These are phyloP conservation scores for Eucalyptus regnans DNA, from an alignment of 345 rosid species.

Conservation along the genomic window DNA sequence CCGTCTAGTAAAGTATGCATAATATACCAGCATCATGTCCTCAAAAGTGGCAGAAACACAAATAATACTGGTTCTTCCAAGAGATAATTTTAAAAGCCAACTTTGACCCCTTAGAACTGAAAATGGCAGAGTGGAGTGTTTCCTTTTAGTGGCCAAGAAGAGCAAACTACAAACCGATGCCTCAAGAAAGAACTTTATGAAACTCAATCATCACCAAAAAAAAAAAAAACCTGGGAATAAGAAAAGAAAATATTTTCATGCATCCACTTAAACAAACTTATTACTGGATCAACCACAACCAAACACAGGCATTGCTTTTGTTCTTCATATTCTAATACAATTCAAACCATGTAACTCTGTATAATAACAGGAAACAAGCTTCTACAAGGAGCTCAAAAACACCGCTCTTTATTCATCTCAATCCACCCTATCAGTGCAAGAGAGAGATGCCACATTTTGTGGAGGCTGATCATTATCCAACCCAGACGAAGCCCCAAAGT, in stretches of 20 bases:
- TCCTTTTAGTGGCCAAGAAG: neutral
- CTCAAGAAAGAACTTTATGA: neutral
- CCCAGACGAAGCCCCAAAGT: neutral
- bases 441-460: neutral
- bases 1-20: neutral
- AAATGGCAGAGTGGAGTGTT: neutral
- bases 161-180: neutral
- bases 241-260: neutral
- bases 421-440: neutral
- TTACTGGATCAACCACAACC: neutral
- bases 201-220: neutral
- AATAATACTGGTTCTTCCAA: neutral
- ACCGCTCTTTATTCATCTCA: neutral
- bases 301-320: neutral
- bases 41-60: neutral
- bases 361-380: neutral
- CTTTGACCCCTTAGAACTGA: neutral
- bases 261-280: neutral
- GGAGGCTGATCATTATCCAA: neutral
- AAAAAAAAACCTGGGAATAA: neutral
- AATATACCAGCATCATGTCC: neutral
- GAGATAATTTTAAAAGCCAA: neutral
- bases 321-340: neutral
- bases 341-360: neutral
- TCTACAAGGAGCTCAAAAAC: neutral